Evolutionary conservation across 225 moss, liverwort and hornwort species (phyloP).

Genomic region (Climacium dendroides): DNA sequence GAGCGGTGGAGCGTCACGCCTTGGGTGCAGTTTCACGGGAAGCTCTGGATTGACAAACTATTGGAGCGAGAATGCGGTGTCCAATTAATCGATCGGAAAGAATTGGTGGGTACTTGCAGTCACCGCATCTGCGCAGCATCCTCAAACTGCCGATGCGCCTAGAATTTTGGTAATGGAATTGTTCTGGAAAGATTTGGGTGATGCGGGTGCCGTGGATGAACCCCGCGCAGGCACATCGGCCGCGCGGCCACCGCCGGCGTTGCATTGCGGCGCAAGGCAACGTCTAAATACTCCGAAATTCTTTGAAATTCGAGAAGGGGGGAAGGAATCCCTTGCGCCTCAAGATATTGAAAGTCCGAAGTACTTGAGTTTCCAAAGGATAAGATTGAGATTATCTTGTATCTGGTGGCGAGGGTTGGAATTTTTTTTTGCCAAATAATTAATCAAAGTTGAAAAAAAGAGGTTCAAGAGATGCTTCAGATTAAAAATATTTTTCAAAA

Average conservation of each 20-base stretch:
- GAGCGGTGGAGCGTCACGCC: not conserved
- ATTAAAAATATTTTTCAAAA: not conserved
- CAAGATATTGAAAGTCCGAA: not conserved
- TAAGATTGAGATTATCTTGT: not conserved
- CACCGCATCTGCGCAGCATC: not conserved
- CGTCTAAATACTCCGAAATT: not conserved
- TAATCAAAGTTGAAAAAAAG: too few relatives aligned
- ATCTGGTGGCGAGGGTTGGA: too few relatives aligned
- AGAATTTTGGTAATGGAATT: not conserved
- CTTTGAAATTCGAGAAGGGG: not conserved
- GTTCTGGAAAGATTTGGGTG: not conserved
- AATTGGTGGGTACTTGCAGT: not conserved
- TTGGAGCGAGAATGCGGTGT: constrained; percentile 1
- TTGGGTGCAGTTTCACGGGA: not conserved
- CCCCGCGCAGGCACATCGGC: not conserved
- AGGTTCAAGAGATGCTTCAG: not conserved
- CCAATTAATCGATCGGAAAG: not conserved
- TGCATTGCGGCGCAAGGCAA: not conserved
- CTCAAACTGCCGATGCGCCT: not conserved
- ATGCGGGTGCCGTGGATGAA: not conserved
- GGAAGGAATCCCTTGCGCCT: not conserved
- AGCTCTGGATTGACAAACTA: not conserved
- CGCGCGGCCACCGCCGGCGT: not conserved
- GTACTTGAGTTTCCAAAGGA: not conserved
- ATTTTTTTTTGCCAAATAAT: too few relatives aligned